Base-by-base conservation (phyloP, 2,329 filamentous ascomycete species). In the Cercospora sojina region DNA sequence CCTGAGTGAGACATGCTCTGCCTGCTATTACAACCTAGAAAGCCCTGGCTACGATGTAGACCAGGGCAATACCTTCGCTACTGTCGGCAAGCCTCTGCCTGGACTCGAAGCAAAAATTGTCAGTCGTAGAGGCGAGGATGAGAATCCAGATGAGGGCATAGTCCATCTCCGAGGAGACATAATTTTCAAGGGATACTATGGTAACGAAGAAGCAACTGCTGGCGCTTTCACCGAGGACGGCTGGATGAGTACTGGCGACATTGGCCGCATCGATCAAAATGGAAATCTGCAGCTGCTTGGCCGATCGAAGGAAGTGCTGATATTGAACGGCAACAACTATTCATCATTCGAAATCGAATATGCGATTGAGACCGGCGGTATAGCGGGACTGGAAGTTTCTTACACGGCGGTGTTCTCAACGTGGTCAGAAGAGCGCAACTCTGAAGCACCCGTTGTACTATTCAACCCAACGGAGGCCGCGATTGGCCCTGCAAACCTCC, bases 141-240 rank as follows among this genome's bases (percentile, higher is more conserved):
- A 41, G 5, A 38, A 18, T 23, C 29, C 64, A 3, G 53, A 62
- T 16, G 55, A 67, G 61, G 66, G 68, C 29, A 51, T 67, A 2
- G 58, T 71, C 2, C 59, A 68, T 31, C 58, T 69, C 2, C 63
- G 62, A 5, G 68, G 68, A 58, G 59, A 65, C 3, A 25, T 69
- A 4, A 78, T 79, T 5, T 85, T 85, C 72, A 67, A 73, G 9
- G 65, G 73, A 8, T 79, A 79, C 58, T 77, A 72, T 69, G 72
- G 74, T 64, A 77, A 79, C 43, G 59, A 68, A 29, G 68, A 72
- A 9, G 78, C 79, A 1, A 81, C 78, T 0, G 74, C 74, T 35
- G 75, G 76, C 7, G 72, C 75, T 3, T 69, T 81, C 20, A 74
- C 73, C 16, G 64, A 69, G 35, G 77, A 80, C 62, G 78, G 79